Evolutionary conservation across 805 yeast species (phyloP).

Genomic region (Pichia gijzeniarum): DNA sequence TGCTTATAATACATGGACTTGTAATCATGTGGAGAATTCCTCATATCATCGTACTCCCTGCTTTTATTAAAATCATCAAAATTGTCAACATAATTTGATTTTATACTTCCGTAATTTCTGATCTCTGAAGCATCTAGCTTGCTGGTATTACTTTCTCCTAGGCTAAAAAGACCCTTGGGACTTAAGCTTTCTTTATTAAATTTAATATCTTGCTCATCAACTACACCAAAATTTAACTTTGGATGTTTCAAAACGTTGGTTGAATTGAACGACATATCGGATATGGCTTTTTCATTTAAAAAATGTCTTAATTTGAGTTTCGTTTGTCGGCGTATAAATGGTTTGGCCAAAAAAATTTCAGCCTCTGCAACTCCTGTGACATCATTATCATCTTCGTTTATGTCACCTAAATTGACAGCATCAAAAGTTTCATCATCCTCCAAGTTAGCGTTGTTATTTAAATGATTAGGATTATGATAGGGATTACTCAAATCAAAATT

Average conservation of each 20-base stretch:
- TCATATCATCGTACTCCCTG: neutral
- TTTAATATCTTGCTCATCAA: neutral
- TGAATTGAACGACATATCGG: too few relatives aligned
- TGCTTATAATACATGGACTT: constrained; percentile 25
- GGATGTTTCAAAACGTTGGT: too few relatives aligned
- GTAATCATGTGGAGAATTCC: constrained; percentile 30
- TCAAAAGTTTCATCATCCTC: neutral
- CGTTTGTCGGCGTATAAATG: constrained; percentile 8
- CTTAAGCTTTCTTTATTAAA: neutral
- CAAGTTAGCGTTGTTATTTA: neutral
- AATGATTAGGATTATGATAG: too few relatives aligned
- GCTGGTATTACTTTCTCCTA: neutral
- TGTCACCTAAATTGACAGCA: neutral
- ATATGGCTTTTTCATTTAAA: neutral
- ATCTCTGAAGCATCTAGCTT: neutral
- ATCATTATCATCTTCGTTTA: neutral
- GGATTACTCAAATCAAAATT: neutral
- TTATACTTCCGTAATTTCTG: constrained; percentile 4
- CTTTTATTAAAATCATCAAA: constrained; percentile 9
- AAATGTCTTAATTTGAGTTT: neutral
- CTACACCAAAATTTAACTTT: too few relatives aligned
- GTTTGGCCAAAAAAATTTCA: constrained; percentile 20
- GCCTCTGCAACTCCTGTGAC: constrained; percentile 19
- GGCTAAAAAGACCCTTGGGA: neutral
- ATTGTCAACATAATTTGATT: constrained; percentile 3